These are phyloP conservation scores for Mycogone perniciosa DNA, from an alignment of 2,329 filamentous ascomycete species.

Conservation along the genomic window DNA sequence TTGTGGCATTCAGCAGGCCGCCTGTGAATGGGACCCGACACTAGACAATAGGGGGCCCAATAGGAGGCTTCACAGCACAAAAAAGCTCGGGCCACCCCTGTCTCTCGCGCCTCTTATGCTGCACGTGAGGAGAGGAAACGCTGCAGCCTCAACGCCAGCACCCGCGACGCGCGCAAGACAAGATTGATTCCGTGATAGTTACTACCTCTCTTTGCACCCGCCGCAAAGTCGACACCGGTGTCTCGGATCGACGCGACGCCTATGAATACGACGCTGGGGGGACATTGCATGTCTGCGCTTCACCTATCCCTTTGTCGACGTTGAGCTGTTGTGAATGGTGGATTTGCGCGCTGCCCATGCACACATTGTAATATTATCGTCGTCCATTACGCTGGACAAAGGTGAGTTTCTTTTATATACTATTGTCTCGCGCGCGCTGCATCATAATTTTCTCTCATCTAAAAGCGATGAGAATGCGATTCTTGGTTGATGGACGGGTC, in stretches of 20 bases:
- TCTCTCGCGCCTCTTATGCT: constrained; percentile 5
- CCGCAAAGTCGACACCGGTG: not conserved
- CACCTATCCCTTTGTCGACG: not conserved
- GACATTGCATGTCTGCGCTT: not conserved
- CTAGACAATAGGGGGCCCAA: not conserved
- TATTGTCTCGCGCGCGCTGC: not conserved
- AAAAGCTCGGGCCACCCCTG: constrained; percentile 10
- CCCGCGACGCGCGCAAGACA: constrained; percentile 11
- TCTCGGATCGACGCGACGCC: constrained; percentile 1
- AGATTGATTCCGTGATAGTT: constrained; percentile 6
- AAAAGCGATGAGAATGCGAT: not conserved
- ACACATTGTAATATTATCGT: constrained; percentile 5
- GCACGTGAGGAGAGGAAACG: constrained; percentile 11
- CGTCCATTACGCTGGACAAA: not conserved
- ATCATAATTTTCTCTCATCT: not conserved
- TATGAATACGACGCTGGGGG: not conserved
- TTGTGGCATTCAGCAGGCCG: constrained; percentile 8
- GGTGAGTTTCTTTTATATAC: not conserved
- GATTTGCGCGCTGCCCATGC: constrained; percentile 13
- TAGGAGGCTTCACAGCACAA: not conserved
- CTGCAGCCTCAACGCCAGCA: constrained; percentile 11
- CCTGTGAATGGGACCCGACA: constrained; percentile 4
- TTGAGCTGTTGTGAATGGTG: constrained; percentile 1
- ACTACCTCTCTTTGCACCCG: constrained; percentile 3
- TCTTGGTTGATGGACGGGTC: not conserved